Evolutionary conservation across 2,329 filamentous ascomycete genomes (phyloP), one percentile per base, ranked within the genome.

Genomic region (Clonostachys rosea): DNA sequence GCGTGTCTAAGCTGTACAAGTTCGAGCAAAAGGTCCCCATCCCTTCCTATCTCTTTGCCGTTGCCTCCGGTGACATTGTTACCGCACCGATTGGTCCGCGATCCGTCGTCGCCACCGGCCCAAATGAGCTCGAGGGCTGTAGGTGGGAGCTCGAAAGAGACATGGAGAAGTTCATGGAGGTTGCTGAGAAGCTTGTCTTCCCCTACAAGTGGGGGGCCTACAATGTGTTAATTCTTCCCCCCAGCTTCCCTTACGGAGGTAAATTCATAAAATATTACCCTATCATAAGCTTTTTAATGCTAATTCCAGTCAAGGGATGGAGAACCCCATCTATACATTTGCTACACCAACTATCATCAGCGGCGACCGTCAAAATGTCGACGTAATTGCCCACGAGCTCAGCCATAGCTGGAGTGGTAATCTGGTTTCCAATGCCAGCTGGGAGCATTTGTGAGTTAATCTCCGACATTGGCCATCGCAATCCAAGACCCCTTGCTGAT

Each of bases 181-280:
- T 88, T 14, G 89, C 91, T 2, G 92, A 96, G 69, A 80, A 81
- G 60, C 67, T 84, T 40, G 82, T 96, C 42, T 95, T 90, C 56
- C 88, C 89, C 1, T 97, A 99, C 66, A 81, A 83, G 49, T 99
- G 94, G 94, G 91, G 89, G 14, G 85, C 91, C 56, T 97, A 97
- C 74, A 97, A 97, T 56, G 89, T 96, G 10, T 74, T 97, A 18
- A 86, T 96, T 5, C 74, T 97, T 34, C 92, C 92, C 5, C 88
- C 90, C 1, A 92, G 87, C 56, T 97, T 95, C 64, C 90, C 90
- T 0, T 95, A 94, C 58, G 90, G 89, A 59, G 87, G 86, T 67
- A 69, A 70, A 78, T 65, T 46, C 34, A 45, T 34, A 30, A 30
- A 30, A 8, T 39, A 39, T 39, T 11, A 8, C 11, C 36, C 17